A percentile compares a stretch with the other conserved stretches of the same genome.
Evolutionary conservation across 2,329 filamentous ascomycete genomes (phyloP).

Genomic region (Metarhizium humberi): DNA sequence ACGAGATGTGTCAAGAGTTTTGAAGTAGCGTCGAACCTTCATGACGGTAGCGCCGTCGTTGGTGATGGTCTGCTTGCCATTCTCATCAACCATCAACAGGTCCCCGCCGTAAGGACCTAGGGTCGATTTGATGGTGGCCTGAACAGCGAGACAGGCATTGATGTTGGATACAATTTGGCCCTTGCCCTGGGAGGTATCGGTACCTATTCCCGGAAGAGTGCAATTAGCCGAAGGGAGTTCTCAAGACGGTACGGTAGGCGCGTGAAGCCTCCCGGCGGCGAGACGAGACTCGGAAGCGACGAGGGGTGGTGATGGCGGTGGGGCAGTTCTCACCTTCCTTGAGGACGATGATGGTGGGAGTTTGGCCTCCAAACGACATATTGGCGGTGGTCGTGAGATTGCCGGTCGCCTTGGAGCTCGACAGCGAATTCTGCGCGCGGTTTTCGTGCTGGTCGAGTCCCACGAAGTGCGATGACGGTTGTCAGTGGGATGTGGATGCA

Average conservation of each 20-base stretch:
- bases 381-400: constrained; percentile 17
- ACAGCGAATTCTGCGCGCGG: constrained; percentile 5
- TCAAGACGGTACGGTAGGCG: background rate
- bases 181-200: constrained; percentile 93
- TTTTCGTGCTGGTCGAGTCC: background rate
- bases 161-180: constrained; percentile 97
- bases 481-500: background rate
- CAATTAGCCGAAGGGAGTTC: constrained; percentile 2
- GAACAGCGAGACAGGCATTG: constrained; percentile 93
- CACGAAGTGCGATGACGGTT: background rate
- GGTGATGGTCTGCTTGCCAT: constrained; percentile 94
- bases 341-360: constrained; percentile 94
- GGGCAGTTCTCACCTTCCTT: constrained; percentile 68
- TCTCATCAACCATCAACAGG: constrained; percentile 88
- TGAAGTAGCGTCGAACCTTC: constrained; percentile 54
- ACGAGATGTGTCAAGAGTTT: no score
- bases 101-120: constrained; percentile 96
- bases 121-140: constrained; percentile 91
- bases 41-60: constrained; percentile 99
- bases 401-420: constrained; percentile 7
- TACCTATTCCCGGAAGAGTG: constrained; percentile 48
- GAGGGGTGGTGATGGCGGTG: constrained; percentile 18
- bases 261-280: constrained; percentile 6
- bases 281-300: background rate
- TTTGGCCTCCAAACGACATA: constrained; percentile 97